phyloP scores from a whole-genome alignment of 2,329 filamentous ascomycete species.

The Daldinia sp. region DNA sequence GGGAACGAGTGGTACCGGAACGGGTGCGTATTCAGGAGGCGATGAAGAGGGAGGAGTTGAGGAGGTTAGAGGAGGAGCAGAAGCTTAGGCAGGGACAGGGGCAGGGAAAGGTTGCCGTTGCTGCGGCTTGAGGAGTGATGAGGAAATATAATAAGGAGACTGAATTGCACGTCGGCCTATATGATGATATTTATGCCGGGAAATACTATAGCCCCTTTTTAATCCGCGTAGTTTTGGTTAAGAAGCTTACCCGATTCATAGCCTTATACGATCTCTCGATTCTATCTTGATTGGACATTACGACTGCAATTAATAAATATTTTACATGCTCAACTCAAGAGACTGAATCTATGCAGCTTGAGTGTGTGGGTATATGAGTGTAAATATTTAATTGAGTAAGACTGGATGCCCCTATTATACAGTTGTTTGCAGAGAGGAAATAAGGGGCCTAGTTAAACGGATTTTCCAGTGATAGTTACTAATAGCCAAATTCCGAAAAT shows the following conservation, averaged over 20 bases:
- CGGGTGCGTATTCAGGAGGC: conserved; percentile 56
- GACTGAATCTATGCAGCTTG: too few species aligned
- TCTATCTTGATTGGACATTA: too few species aligned
- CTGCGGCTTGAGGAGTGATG: conserved; percentile 33
- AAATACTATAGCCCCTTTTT: too few species aligned
- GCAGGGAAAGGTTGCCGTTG: conserved; percentile 31
- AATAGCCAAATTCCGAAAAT: not conserved
- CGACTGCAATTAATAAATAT: too few species aligned
- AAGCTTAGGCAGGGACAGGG: conserved; percentile 21
- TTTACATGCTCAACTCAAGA: not conserved
- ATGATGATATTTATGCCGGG: too few species aligned
- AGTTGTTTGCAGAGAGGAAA: not conserved
- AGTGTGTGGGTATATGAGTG: too few species aligned
- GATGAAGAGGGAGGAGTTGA: conserved; percentile 60
- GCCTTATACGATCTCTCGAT: too few species aligned
- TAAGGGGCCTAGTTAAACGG: not conserved
- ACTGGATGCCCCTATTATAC: not conserved
- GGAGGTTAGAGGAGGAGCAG: conserved; percentile 50
- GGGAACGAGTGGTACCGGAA: conserved; percentile 61
- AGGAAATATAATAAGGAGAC: not conserved
- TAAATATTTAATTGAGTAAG: not conserved
- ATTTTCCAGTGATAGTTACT: not conserved
- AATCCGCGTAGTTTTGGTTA: too few species aligned
- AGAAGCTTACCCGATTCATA: too few species aligned
- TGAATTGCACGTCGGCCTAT: too few species aligned